Evolutionary conservation across 306 rosid species (phyloP).

Genomic region (Alnus glutinosa): DNA sequence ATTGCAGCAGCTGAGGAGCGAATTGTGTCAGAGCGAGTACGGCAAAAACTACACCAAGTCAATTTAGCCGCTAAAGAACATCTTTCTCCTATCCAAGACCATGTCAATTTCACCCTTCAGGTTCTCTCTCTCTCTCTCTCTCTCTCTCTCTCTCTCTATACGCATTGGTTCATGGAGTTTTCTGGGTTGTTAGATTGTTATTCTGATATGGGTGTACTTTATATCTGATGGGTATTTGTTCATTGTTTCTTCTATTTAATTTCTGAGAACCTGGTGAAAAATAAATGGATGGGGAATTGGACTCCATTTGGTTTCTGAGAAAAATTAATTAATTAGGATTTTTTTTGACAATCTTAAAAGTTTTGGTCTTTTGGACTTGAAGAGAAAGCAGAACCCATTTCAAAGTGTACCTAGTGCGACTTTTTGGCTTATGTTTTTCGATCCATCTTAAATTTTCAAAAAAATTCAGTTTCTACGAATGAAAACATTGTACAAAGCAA

Average conservation of each 20-base stretch:
- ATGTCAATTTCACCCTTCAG: conserved; percentile 95
- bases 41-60: conserved; percentile 74
- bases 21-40: conserved; percentile 61
- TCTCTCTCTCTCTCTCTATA: background rate
- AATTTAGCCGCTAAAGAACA: conserved; percentile 72
- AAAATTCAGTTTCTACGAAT: background rate
- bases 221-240: background rate
- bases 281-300: background rate
- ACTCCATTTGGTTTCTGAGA: background rate
- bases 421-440: background rate
- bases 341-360: background rate
- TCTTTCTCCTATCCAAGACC: conserved; percentile 83
- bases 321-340: background rate
- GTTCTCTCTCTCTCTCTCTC: conserved; percentile 30
- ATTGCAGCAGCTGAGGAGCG: conserved; percentile 77
- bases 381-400: background rate
- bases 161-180: background rate
- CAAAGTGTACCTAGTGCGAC: background rate
- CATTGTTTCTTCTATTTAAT: background rate
- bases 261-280: background rate
- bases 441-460: background rate
- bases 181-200: background rate
- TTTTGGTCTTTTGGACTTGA: background rate
- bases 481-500: background rate
- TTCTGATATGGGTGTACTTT: background rate